Percentiles rank a stretch among this genome's conserved stretches.
Conservation (phyloP, 305 asterid species). For the Nicotiana rustica region DNA sequence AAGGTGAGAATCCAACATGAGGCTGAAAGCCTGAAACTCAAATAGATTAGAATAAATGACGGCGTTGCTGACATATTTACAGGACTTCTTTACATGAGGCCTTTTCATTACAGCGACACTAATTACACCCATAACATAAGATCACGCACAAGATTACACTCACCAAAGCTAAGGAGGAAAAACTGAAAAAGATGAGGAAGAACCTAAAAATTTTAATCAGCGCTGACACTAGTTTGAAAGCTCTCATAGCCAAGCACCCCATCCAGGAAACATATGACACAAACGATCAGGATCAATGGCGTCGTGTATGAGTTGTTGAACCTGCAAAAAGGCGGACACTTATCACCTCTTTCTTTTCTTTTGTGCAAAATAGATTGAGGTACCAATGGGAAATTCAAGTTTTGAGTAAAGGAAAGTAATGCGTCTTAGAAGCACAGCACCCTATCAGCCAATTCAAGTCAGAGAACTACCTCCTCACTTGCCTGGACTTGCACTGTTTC, state of each 20-base stretch:
- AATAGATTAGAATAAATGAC: neutral
- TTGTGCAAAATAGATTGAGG: neutral
- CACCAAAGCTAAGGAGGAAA: constrained; percentile 12
- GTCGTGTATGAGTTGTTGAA: constrained; percentile 94
- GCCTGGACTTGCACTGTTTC: neutral
- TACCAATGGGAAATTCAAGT: neutral
- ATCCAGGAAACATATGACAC: constrained; percentile 96
- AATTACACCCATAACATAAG: constrained; percentile 20
- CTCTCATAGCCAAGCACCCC: constrained; percentile 96
- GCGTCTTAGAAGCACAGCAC: neutral
- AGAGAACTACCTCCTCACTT: constrained; percentile 5
- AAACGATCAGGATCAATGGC: constrained; percentile 92
- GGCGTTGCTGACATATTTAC: neutral
- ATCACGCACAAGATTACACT: constrained; percentile 14
- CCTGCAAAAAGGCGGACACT: constrained; percentile 51
- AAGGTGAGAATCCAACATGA: neutral
- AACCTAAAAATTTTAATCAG: neutral
- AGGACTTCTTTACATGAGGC: neutral
- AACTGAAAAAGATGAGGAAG: neutral
- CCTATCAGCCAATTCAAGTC: constrained; percentile 18
- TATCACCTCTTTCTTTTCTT: neutral
- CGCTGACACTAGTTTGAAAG: neutral
- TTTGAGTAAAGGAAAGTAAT: neutral
- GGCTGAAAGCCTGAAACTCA: neutral
- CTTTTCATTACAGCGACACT: neutral